Evolutionary conservation across 2,329 filamentous ascomycete species (phyloP).

Genomic region (Aspergillus sp.): DNA sequence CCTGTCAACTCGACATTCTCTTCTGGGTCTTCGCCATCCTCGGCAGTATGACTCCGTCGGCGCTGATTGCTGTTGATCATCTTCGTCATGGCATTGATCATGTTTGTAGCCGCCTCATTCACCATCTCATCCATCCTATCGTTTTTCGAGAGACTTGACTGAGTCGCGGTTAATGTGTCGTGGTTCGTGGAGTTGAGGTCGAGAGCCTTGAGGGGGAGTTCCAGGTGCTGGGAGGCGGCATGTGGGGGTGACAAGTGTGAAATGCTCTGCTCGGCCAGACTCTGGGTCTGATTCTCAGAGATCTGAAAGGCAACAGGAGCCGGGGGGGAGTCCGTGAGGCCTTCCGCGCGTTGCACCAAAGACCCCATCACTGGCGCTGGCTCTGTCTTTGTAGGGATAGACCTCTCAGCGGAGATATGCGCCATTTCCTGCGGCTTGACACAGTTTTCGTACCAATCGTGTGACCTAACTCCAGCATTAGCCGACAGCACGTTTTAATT

Average conservation of each 20-base stretch:
- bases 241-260: background rate
- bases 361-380: background rate
- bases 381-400: background rate
- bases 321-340: background rate
- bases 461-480: conserved; percentile 20
- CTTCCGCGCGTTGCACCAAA: background rate
- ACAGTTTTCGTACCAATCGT: conserved; percentile 33
- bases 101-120: conserved; percentile 27
- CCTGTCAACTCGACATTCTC: conserved; percentile 23
- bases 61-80: conserved; percentile 27
- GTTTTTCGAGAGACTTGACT: conserved; percentile 1
- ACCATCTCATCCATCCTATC: conserved; percentile 21
- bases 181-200: conserved; percentile 12
- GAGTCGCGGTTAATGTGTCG: conserved; percentile 5
- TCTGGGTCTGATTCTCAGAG: background rate
- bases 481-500: background rate
- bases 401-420: conserved; percentile 14
- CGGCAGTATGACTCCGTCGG: conserved; percentile 19
- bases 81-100: conserved; percentile 33
- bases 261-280: background rate
- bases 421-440: conserved; percentile 19
- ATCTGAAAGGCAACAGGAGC: background rate
- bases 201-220: conserved; percentile 11
- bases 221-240: conserved; percentile 6
- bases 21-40: conserved; percentile 19